Evolutionary conservation across 176 grass and related monocot species (phyloP).

Genomic region (Oryza meridionalis): DNA sequence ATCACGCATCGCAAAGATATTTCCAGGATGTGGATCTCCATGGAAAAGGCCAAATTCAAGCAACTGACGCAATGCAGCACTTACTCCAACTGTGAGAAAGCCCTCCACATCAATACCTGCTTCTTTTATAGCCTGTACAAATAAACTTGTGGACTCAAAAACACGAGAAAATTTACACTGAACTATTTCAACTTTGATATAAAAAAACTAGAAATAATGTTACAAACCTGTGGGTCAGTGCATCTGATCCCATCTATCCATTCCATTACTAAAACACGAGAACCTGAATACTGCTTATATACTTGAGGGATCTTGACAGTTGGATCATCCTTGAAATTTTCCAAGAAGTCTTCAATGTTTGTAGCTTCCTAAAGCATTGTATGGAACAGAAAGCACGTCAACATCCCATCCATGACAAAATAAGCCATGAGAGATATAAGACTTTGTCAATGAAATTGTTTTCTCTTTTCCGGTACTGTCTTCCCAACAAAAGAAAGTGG

Average conservation of each 20-base stretch:
- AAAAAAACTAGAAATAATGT: conserved; percentile 26
- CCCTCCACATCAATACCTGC: conserved; percentile 92
- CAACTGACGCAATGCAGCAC: conserved; percentile 88
- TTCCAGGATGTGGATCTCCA: conserved; percentile 99
- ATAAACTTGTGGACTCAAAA: conserved; percentile 44
- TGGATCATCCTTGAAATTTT: conserved; percentile 96
- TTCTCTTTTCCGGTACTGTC: not conserved
- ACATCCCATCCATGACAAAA: not conserved
- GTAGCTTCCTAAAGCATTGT: conserved; percentile 75
- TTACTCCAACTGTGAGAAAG: conserved; percentile 96
- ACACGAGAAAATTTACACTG: conserved; percentile 20
- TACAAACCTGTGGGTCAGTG: conserved; percentile 85
- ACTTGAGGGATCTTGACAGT: conserved; percentile 98
- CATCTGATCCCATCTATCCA: conserved; percentile 99
- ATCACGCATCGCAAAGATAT: conserved; percentile 98
- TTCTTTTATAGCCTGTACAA: conserved; percentile 78
- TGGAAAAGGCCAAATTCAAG: conserved; percentile 99
- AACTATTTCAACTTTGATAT: conserved; percentile 32
- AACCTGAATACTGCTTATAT: conserved; percentile 78
- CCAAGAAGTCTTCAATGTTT: conserved; percentile 95
- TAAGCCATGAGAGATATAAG: conserved; percentile 4
- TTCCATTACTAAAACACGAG: conserved; percentile 96
- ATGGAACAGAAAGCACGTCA: conserved; percentile 8
- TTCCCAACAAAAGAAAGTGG: not conserved
- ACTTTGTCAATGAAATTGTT: conserved; percentile 7